Evolutionary conservation across 768 basidiomycete species (phyloP), one percentile per base, ranked within the genome.

Genomic region (Neoboletus brunneissimus): DNA sequence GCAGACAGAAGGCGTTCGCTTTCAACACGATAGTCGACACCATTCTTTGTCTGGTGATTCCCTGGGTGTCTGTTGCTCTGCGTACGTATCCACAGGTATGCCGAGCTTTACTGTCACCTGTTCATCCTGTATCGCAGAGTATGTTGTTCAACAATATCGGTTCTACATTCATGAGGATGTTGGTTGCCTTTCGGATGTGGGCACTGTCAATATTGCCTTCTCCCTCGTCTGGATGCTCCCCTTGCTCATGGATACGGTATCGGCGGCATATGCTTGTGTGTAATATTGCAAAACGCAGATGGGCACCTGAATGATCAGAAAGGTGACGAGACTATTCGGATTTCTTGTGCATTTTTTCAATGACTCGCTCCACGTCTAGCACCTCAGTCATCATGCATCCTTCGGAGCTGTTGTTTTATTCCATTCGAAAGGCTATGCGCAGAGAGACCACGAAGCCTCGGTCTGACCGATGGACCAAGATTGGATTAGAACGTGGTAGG

Each of bases 101-200:
- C 25, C 5, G 3, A 25, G 25, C 3, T 25, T 25, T 25, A 12
- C 10, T 48, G 29, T 25, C 18, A 48, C 22, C 42, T 44, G 66
- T 40, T 61, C 37, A 61, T 42, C 2, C 2, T 32, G 16, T 22
- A 34, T 37, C 16, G 5, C 52, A 64, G 82, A 79, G 52, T 78
- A 76, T 44, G 59, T 83, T 40, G 79, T 81, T 0, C 79, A 81
- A 67, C 79, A 76, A 29, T 78, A 81, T 62, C 77, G 81, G 10
- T 83, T 74, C 62, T 75, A 79, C 56, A 77, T 83, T 48, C 66
- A 74, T n/a, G 74, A 81, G 63, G 74, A 75, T 53, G 66, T 77
- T 31, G 81, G 83, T 5, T 83, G 83, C 61, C 53, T 61, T 41
- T 66, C 76, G 0, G 71, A 69, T 5, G 52, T 72, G 2, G 75